A percentile compares a stretch with the other conserved stretches of the same genome.
Conservation (phyloP, 73 alveolate species). For the Paramecium tetraurelia region DNA sequence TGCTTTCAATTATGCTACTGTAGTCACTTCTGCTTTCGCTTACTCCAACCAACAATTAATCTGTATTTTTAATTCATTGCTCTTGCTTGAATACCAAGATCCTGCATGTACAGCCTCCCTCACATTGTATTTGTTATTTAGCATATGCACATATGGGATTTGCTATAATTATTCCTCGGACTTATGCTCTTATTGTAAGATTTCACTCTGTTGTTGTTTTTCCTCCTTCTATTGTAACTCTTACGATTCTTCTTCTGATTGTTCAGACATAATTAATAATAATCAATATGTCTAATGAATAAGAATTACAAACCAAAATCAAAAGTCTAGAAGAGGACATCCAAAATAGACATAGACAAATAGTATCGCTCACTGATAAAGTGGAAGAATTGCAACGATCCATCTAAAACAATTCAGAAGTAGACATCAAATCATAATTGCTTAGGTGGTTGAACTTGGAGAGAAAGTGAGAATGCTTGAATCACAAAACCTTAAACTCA, state of each 20-base stretch:
- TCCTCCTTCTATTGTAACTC: neutral
- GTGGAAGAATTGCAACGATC: neutral
- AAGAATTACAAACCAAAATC: neutral
- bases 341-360: neutral
- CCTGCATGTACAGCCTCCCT: slow-evolving; percentile 61
- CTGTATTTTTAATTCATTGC: slow-evolving; percentile 48
- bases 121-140: slow-evolving; percentile 23
- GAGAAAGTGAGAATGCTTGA: slow-evolving; percentile 28
- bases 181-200: neutral
- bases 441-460: neutral
- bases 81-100: slow-evolving; percentile 54
- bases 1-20: slow-evolving; percentile 30
- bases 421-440: neutral
- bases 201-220: neutral
- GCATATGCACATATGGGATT: neutral
- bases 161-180: neutral
- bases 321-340: neutral
- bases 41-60: slow-evolving; percentile 58
- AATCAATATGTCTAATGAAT: neutral
- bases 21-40: slow-evolving; percentile 60
- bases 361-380: neutral
- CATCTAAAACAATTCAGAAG: neutral
- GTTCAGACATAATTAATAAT: neutral
- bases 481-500: neutral
- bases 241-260: neutral